phyloP scores from a whole-genome alignment of 306 rosid genomes.

The Alnus rubra region DNA sequence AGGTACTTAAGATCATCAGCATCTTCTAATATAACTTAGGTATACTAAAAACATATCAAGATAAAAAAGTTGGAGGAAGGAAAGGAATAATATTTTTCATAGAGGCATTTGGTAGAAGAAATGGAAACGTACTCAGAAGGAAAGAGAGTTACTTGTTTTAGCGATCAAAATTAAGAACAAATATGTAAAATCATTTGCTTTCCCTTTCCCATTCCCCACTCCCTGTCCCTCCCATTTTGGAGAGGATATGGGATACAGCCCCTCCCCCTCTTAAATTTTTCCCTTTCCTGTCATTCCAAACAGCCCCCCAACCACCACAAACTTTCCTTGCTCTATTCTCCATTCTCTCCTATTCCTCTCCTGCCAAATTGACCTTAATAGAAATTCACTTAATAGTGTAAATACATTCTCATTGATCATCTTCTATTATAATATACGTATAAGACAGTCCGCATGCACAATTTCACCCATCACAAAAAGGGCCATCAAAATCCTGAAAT shows the following conservation, averaged over 20 bases:
- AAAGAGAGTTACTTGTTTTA: background rate
- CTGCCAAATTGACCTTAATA: background rate
- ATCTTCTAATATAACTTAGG: background rate
- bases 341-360: background rate
- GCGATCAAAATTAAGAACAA: background rate
- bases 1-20: background rate
- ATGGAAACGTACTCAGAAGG: background rate
- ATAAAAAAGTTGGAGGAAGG: background rate
- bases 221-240: background rate
- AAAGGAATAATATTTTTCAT: background rate
- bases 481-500: slow-evolving; percentile 19
- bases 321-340: background rate
- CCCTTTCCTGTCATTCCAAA: background rate
- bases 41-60: background rate
- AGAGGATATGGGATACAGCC: background rate
- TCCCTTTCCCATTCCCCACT: background rate
- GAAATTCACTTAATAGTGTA: background rate
- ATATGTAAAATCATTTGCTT: background rate
- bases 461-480: slow-evolving; percentile 35
- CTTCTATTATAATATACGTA: slow-evolving; percentile 13
- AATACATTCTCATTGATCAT: slow-evolving; percentile 1
- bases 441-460: slow-evolving; percentile 24
- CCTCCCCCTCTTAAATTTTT: background rate
- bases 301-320: background rate
- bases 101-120: background rate